Conservation (phyloP, 805 yeast genomes). For the Wickerhamiella sergipiensis region DNA sequence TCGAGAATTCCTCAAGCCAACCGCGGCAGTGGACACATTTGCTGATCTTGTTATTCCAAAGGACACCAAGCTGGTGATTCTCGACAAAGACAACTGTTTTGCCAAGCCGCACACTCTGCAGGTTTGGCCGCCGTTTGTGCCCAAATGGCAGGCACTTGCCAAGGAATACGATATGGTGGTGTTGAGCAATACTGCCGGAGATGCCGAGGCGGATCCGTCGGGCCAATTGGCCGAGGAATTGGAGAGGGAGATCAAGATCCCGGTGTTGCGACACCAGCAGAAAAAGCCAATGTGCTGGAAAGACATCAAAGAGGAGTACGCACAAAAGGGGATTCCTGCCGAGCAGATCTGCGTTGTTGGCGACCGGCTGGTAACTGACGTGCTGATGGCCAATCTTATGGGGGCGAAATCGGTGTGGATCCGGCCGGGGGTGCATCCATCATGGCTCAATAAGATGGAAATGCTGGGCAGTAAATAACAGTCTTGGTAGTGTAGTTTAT, state of each 20-base stretch:
- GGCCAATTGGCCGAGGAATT: constrained; percentile 46
- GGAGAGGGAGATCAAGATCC: constrained; percentile 38
- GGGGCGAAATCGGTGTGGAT: constrained; percentile 80
- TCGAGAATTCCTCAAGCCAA: constrained; percentile 13
- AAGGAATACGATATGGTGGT: constrained; percentile 47
- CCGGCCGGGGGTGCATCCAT: constrained; percentile 48
- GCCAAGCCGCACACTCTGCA: constrained; percentile 69
- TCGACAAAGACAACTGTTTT: constrained; percentile 93
- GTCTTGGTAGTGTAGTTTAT: too few species aligned
- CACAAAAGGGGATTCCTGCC: constrained; percentile 31
- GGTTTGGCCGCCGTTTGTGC: constrained; percentile 61
- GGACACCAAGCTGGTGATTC: constrained; percentile 56
- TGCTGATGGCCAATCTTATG: constrained; percentile 89
- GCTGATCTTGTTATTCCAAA: constrained; percentile 10
- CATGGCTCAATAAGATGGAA: constrained; percentile 12
- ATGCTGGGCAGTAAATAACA: constrained; percentile 2
- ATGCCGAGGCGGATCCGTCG: constrained; percentile 52
- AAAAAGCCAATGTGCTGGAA: constrained; percentile 31
- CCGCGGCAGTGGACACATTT: constrained; percentile 8
- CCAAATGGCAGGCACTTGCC: constrained; percentile 34
- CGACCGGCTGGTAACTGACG: constrained; percentile 81
- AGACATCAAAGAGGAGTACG: constrained; percentile 53
- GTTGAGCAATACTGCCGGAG: constrained; percentile 87
- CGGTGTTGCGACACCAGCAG: constrained; percentile 23
- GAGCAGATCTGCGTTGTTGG: constrained; percentile 75